These are phyloP conservation scores for Leucosporidium scottii DNA, from an alignment of 768 basidiomycete genomes.

Conservation along the genomic window DNA sequence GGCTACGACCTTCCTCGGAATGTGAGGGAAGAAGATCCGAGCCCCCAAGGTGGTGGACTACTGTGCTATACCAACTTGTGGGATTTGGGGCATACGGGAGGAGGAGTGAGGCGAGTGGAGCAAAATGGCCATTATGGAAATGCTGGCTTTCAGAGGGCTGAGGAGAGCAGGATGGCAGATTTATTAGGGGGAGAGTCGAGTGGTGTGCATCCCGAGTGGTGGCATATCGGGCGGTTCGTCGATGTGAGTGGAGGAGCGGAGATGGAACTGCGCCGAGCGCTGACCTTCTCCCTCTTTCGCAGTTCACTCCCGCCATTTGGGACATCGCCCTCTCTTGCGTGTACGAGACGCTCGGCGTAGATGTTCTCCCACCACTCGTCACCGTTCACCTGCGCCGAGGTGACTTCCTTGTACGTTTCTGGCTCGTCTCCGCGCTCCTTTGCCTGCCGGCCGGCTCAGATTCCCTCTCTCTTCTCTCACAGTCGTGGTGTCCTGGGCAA, in stretches of 20 bases:
- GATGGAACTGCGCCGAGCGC: not conserved
- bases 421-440: no score
- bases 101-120: not conserved
- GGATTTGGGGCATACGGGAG: not conserved
- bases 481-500: slow-evolving; percentile 18
- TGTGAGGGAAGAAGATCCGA: not conserved
- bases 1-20: not conserved
- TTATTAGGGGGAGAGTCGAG: no score
- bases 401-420: slow-evolving; percentile 5
- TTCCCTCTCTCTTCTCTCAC: not conserved
- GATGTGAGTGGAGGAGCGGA: not conserved
- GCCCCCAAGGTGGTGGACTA: not conserved
- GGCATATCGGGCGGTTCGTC: slow-evolving; percentile 9
- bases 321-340: slow-evolving; percentile 13
- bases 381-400: slow-evolving; percentile 21
- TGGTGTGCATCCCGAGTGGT: slow-evolving; percentile 2
- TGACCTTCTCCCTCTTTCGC: not conserved
- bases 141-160: not conserved
- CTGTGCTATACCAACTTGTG: slow-evolving; percentile 13
- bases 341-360: not conserved
- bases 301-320: slow-evolving; percentile 13
- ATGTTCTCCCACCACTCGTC: slow-evolving; percentile 17
- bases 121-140: not conserved
- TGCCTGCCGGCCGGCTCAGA: no score
- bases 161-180: no score